Evolutionary conservation across 306 rosid species (phyloP), one percentile per base, ranked within the genome.

Genomic region (Quercus glauca): DNA sequence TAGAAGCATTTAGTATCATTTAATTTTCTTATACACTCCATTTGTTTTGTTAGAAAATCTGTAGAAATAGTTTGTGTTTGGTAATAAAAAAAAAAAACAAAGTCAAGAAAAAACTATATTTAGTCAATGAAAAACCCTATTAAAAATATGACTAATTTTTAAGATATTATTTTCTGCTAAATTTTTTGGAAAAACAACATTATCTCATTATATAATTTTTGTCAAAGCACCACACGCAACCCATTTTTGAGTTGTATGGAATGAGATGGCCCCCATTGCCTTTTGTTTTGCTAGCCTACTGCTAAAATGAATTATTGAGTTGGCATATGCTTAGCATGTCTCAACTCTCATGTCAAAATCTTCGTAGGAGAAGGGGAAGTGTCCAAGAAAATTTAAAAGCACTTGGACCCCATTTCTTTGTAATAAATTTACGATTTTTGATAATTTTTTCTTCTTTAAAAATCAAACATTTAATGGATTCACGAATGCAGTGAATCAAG

Each of bases 221-320:
- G 79, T 82, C 83, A 81, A 76, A 69, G 77, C 82, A 76, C 77
- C 83, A 55, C 74, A 81, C 65, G 28, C 82, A 51, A 64, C 86
- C 74, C 75, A 76, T 65, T 29, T 17, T 83, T 78, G 83, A 79
- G 43, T 84, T 81, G 85, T 84, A 80, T 86, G 81, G 86, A 11
- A 76, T 63, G 60, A 18, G 70, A 33, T 65, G 84, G 80, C 21
- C 55, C 53, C 41, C 43, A 37, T 37, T 37, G 43, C 43, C 1
- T 37, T 37, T 37, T 7, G 43, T 37, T 37, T 37, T 37, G 43
- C 43, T 37, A 37, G 43, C 43, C 43, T 37, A 37, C 43, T 37
- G 97, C 87, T 77, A n/a, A 73, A 18, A 83, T 89, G 80, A 90
- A 94, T 89, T 85, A 94, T 92, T 90, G 92, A 84, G 79, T 73